phyloP scores from a whole-genome alignment of 2,329 filamentous ascomycete species.

The Lachnellula cervina region DNA sequence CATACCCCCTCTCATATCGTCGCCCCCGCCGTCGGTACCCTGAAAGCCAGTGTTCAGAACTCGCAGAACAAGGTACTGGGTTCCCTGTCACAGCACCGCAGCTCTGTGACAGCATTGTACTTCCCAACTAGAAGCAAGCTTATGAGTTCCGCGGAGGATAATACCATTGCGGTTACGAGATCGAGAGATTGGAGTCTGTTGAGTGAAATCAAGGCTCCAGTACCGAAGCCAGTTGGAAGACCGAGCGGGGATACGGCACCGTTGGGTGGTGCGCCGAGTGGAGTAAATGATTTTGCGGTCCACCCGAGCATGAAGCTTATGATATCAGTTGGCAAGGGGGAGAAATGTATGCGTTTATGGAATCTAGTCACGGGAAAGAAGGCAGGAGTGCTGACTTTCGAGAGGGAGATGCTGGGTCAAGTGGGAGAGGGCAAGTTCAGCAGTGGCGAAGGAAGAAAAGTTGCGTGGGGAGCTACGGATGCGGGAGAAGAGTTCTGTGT shows the following conservation, averaged over 20 bases:
- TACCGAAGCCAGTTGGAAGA: constrained; percentile 71
- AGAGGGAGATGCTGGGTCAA: constrained; percentile 63
- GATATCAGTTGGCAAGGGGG: constrained; percentile 85
- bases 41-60: constrained; percentile 77
- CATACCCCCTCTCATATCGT: constrained; percentile 56
- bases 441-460: constrained; percentile 75
- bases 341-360: constrained; percentile 90
- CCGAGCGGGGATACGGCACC: constrained; percentile 88
- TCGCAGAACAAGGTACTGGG: constrained; percentile 84
- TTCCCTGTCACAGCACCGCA: constrained; percentile 78
- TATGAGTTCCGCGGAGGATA: constrained; percentile 83
- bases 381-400: constrained; percentile 86
- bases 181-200: constrained; percentile 87
- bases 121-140: constrained; percentile 88
- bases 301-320: constrained; percentile 96
- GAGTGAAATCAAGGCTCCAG: constrained; percentile 82
- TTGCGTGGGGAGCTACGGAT: constrained; percentile 71
- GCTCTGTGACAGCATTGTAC: constrained; percentile 70
- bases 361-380: constrained; percentile 96
- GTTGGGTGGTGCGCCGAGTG: constrained; percentile 73
- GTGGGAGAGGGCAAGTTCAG: constrained; percentile 72
- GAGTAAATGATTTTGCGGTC: constrained; percentile 90
- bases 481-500: constrained; percentile 84
- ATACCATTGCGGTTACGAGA: constrained; percentile 80
- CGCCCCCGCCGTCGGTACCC: constrained; percentile 57